Evolutionary conservation across 441 rosid species (phyloP), one percentile per base, ranked within the genome.

Genomic region (Aquilaria agallochum): DNA sequence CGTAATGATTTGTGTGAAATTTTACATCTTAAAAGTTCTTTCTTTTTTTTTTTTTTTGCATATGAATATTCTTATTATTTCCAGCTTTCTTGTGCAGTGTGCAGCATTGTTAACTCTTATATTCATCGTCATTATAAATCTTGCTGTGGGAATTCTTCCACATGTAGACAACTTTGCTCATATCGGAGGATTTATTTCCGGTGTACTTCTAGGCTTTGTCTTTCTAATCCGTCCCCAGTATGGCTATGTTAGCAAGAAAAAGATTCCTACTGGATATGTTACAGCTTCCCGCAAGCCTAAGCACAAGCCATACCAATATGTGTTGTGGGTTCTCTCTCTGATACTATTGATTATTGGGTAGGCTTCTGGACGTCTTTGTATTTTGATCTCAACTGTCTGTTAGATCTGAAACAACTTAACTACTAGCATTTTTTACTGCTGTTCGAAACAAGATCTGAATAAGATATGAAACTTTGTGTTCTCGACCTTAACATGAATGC

Each of bases 161-260:
- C 27, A 20, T 20, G 27, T 20, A 20, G 27, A 20, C 27, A 20
- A 20, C 27, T 20, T 20, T 20, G 27, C 98, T 51, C 98, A 88
- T 73, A 78, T 90, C 9, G 97, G 98, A 53, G 98, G 98, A 58
- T 93, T 93, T 73, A 31, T 86, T 7, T 81, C 95, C 11, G 97
- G 98, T 13, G 87, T 88, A 75, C 78, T 93, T 70, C 98, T 90
- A 36, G 98, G 98, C 55, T 93, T 90, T 69, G 83, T 93, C 62
- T 80, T 85, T 73, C 72, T 93, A 68, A 78, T 88, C 31, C 89
- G 96, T 31, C 98, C 97, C 48, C 98, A 93, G 52, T 90, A 80
- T 58, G 92, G 86, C 44, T 93, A 91, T 84, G 72, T 84, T 63
- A 87, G 76, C 76, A 78, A 77, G 60, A 83, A 75, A 63, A 78